Conservation (phyloP, 2,329 filamentous ascomycete species). For the Penicillium sp. region DNA sequence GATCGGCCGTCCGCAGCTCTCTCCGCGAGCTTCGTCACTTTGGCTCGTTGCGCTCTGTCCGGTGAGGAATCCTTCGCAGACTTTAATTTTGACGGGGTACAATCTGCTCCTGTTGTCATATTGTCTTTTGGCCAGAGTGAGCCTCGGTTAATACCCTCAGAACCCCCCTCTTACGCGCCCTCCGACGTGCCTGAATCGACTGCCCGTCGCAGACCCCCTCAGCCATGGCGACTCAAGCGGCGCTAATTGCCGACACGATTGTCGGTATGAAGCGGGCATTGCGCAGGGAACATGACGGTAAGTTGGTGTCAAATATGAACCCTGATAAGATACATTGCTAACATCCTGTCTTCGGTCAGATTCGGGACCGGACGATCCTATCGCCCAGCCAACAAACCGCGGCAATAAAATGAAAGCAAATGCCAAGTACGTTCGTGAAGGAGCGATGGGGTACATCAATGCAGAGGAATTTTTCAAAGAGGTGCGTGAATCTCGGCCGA, state of each 20-base stretch:
- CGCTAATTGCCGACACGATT: conserved; percentile 54
- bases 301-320: conserved; percentile 8
- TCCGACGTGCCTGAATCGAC: conserved; percentile 13
- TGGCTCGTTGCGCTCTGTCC: conserved; percentile 6
- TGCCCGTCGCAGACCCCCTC: conserved; percentile 13
- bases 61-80: conserved; percentile 7
- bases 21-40: conserved; percentile 27
- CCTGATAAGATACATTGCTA: conserved; percentile 1
- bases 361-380: conserved; percentile 51
- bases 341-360: conserved; percentile 26
- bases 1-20: conserved; percentile 23
- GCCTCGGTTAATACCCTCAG: neutral
- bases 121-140: neutral
- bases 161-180: conserved; percentile 9
- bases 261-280: conserved; percentile 55
- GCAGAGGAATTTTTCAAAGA: conserved; percentile 56
- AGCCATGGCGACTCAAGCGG: conserved; percentile 45
- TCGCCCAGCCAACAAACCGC: conserved; percentile 56
- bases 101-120: neutral
- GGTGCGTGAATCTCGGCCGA: conserved; percentile 36
- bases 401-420: conserved; percentile 62
- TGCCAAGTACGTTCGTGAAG: conserved; percentile 56
- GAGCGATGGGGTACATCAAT: conserved; percentile 52
- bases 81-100: neutral
- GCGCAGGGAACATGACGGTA: conserved; percentile 48